These are phyloP conservation scores for Dichotomopilus funicola DNA, from an alignment of 2,329 filamentous ascomycete species.

Conservation along the genomic window DNA sequence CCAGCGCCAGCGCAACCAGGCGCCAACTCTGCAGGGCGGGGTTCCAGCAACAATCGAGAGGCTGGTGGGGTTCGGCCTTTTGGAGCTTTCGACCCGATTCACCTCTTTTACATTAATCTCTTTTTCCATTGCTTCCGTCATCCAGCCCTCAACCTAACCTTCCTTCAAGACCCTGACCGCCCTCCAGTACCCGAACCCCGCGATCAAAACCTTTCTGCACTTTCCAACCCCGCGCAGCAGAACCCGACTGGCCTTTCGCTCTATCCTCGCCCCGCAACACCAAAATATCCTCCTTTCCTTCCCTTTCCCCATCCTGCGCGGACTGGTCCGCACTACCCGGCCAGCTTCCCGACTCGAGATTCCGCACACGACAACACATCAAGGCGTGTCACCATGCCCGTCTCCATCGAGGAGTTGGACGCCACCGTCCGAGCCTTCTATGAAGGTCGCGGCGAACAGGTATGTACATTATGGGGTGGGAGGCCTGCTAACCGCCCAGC, in stretches of 20 bases:
- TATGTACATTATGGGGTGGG: conserved; percentile 38
- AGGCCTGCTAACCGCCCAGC: not conserved
- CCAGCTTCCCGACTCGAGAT: not conserved
- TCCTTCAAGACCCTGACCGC: conserved; percentile 13
- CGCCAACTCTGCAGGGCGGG: conserved; percentile 15
- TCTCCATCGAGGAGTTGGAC: conserved; percentile 90
- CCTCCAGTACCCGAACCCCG: not conserved
- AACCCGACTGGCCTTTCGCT: conserved; percentile 9
- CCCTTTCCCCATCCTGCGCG: not conserved
- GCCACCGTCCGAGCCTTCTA: conserved; percentile 94
- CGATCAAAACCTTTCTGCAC: not conserved
- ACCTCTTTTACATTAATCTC: conserved; percentile 15
- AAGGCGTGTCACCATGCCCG: conserved; percentile 48
- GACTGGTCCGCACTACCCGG: not conserved
- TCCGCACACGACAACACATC: not conserved
- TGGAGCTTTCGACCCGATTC: conserved; percentile 26
- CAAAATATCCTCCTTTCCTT: not conserved
- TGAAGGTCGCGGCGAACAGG: conserved; percentile 89
- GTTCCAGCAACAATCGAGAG: conserved; percentile 26
- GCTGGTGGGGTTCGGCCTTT: conserved; percentile 27
- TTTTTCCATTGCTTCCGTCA: conserved; percentile 24
- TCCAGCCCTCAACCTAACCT: conserved; percentile 12
- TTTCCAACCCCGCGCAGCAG: conserved; percentile 7
- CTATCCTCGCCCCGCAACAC: conserved; percentile 2
- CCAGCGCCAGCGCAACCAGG: conserved; percentile 10